Evolutionary conservation across 2,329 filamentous ascomycete genomes (phyloP).

Genomic region (Aspergillus calidoustus): DNA sequence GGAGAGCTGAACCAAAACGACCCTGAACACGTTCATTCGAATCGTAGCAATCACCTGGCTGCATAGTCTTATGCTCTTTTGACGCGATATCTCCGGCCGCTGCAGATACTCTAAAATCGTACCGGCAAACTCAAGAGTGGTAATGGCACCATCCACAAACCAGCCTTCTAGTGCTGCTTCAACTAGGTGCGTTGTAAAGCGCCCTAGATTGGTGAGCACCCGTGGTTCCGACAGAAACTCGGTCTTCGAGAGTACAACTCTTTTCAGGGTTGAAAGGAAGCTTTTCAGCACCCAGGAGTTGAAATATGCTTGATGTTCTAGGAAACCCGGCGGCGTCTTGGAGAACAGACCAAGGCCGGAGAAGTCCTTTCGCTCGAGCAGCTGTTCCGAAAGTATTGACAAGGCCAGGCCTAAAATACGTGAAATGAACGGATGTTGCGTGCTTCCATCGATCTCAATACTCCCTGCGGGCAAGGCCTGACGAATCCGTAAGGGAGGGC

Average conservation of each 20-base stretch:
- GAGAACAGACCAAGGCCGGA: constrained; percentile 81
- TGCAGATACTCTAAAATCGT: constrained; percentile 87
- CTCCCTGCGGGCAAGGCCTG: constrained; percentile 65
- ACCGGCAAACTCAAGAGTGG: constrained; percentile 83
- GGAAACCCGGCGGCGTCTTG: constrained; percentile 88
- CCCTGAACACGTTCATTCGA: constrained; percentile 74
- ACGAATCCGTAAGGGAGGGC: constrained; percentile 66
- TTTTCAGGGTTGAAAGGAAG: constrained; percentile 72
- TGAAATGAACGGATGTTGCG: constrained; percentile 74
- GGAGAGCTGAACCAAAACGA: constrained; percentile 80
- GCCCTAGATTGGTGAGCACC: constrained; percentile 82
- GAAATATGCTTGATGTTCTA: constrained; percentile 94
- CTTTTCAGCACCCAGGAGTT: constrained; percentile 85
- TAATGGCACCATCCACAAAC: constrained; percentile 87
- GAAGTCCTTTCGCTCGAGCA: constrained; percentile 88
- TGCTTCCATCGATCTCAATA: constrained; percentile 49
- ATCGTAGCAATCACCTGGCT: constrained; percentile 79
- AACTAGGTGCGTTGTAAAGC: constrained; percentile 78
- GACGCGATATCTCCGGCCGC: constrained; percentile 74
- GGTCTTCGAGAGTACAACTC: constrained; percentile 71
- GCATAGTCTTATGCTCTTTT: constrained; percentile 92
- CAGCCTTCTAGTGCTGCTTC: constrained; percentile 95
- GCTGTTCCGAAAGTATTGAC: constrained; percentile 81
- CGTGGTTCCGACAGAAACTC: constrained; percentile 77
- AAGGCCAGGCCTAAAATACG: constrained; percentile 77